These are phyloP conservation scores for Cymbomonas tetramitiformis DNA, from an alignment of 139 green algal genomes.

Conservation along the genomic window DNA sequence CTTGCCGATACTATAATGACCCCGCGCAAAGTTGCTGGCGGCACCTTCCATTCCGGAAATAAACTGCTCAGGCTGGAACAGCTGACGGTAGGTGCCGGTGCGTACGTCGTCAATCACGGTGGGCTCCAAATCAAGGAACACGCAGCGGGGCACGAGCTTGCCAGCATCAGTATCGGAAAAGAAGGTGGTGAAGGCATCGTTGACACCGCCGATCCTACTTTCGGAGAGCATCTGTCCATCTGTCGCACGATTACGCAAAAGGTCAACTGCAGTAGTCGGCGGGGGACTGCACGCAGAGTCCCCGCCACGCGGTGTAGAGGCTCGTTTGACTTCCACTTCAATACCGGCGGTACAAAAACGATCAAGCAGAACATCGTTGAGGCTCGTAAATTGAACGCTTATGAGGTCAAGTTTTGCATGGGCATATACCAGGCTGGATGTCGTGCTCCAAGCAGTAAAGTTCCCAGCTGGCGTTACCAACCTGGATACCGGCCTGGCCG, in stretches of 20 bases:
- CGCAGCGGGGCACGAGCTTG: slow-evolving; percentile 79
- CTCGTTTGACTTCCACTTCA: too few species aligned
- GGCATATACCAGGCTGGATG: slow-evolving; percentile 78
- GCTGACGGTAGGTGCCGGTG: slow-evolving; percentile 85
- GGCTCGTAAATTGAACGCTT: too few species aligned
- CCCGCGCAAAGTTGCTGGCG: slow-evolving; percentile 67
- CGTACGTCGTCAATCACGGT: slow-evolving; percentile 89
- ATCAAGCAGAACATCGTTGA: too few species aligned
- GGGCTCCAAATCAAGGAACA: slow-evolving; percentile 86
- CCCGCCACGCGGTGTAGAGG: too few species aligned
- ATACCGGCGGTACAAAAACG: too few species aligned
- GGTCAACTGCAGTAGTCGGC: too few species aligned
- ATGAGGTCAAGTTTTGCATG: too few species aligned
- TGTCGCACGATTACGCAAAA: too few species aligned
- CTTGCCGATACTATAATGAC: slow-evolving; percentile 84
- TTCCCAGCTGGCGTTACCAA: slow-evolving; percentile 97
- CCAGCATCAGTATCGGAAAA: slow-evolving; percentile 84
- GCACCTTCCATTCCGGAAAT: slow-evolving; percentile 87
- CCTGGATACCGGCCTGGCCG: slow-evolving; percentile 75
- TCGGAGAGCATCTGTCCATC: slow-evolving; percentile 86
- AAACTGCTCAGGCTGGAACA: slow-evolving; percentile 95
- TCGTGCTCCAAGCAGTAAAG: slow-evolving; percentile 92
- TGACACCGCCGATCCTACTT: slow-evolving; percentile 73
- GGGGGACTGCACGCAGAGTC: too few species aligned
- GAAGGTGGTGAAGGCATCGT: slow-evolving; percentile 92